Base-by-base conservation (phyloP, 164 flowering plant species). In the Dillenia suffruticosa region DNA sequence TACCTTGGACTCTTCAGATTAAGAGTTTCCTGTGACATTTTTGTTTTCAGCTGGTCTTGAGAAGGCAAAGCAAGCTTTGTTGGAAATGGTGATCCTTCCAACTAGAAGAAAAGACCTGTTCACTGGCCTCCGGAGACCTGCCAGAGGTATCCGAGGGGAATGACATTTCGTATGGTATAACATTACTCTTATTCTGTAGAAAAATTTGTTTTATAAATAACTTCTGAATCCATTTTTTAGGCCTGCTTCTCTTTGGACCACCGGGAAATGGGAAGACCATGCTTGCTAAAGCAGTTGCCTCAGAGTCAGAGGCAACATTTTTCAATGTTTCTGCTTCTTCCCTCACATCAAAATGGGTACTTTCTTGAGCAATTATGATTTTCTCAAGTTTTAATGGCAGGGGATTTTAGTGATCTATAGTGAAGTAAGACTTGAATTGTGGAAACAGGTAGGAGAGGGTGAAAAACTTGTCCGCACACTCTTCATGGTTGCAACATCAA, bases 211-310 rank as follows among this genome's bases (percentile, higher is more conserved):
- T 32, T 7, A 32, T 32, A 32, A 32, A 32, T 32, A 32, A 32
- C 40, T 32, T 32, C 40, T n/a, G 10, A 0, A 11, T 73, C 64
- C 66, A 12, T 64, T 63, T 60, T 63, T 22, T 68, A 95, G 99
- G 99, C 73, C 63, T 95, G 69, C 98, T 95, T 73, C 89, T 95
- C 45, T 95, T 95, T 84, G 99, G 99, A 76, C 99, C 99, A 59
- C 99, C 99, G 64, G 99, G 99, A 54, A 95, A 93, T 72, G 99
- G 98, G 63, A 95, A 95, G 79, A 95, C 99, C 59, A 81, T 95
- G 97, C 96, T 95, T 74, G 99, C 99, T 15, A 95, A 95, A 79
- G 98, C 99, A 74, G 99, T 95, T 66, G 98, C 99, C 50, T 92
- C 99, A 56, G 97, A 95, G 71, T 90, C 95, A 50, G 79, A 81